These are phyloP conservation scores for Monoraphidium neglectum DNA, from an alignment of 139 green algal genomes.

Conservation along the genomic window DNA sequence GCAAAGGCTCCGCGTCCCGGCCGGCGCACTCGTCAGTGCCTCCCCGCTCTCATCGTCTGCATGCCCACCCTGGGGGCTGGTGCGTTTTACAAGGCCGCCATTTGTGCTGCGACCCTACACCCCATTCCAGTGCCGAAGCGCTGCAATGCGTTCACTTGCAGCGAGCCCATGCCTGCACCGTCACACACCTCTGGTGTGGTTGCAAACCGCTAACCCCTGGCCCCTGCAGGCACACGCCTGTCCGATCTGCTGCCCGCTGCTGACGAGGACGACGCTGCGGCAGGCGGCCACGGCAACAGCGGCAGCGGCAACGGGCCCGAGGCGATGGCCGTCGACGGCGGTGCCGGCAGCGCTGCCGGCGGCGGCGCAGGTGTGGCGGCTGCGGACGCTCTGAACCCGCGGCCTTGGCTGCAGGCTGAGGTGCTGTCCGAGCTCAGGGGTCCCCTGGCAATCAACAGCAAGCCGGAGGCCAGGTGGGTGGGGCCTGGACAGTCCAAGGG, in stretches of 20 bases:
- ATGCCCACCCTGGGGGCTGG: too few species aligned
- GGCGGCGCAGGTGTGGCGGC: neutral
- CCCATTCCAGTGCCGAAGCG: too few species aligned
- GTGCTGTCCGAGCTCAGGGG: slow-evolving; percentile 6
- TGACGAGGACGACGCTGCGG: neutral
- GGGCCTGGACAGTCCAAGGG: neutral
- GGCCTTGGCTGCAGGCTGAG: slow-evolving; percentile 10
- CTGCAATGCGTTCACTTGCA: too few species aligned
- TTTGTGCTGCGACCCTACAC: too few species aligned
- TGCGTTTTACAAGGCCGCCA: too few species aligned
- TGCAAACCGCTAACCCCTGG: too few species aligned
- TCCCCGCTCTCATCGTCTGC: neutral
- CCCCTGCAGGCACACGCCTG: too few species aligned
- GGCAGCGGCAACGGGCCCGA: neutral
- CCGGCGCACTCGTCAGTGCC: too few species aligned
- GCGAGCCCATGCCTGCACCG: too few species aligned
- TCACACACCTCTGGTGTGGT: too few species aligned
- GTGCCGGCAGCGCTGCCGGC: too few species aligned
- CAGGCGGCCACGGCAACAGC: neutral
- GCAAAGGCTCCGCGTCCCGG: neutral
- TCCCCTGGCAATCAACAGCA: neutral
- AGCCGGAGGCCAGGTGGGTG: neutral
- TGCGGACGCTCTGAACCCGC: neutral
- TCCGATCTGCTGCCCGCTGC: slow-evolving; percentile 12
- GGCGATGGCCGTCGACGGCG: neutral